Evolutionary conservation across 176 grass and related monocot species (phyloP), one percentile per base, ranked within the genome.

Genomic region (Hordeum marinum): DNA sequence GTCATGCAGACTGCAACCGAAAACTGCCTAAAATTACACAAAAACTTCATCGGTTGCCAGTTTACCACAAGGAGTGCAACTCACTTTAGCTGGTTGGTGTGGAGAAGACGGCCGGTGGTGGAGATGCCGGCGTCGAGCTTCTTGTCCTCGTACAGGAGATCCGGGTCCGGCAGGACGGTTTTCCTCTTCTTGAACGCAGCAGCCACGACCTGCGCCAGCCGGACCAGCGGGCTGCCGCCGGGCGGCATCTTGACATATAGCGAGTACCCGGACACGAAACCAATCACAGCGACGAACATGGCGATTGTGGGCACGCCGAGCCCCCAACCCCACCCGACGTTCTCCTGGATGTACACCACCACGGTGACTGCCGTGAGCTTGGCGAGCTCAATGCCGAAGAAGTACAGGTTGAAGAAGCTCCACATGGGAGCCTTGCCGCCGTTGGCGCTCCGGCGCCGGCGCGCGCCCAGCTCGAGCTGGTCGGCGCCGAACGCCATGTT

Each of bases 331-430:
- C 93, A 95, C 1, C 93, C 87, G 3, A 90, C 78, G 64, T 94
- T 92, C 39, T 90, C 90, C 76, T 92, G 93, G 55, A 92, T 68
- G 86, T 94, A 92, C 7, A 95, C 90, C 20, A 92, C 85, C 42
- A 64, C 63, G 6, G 93, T 90, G 50, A 90, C 72, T 2, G 93
- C 93, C 41, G 82, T 41, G 25, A 95, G 67, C 68, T 85, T 88
- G 3, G 90, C 87, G 12, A 90, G 54, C 61, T 83, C 90, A 43
- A 95, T 78, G 72, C 82, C 78, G 72, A 92, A 90, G 82, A 84
- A 95, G 78, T 92, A 95, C 21, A 95, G 61, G 45, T 95, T 95
- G 79, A 95, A 95, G 82, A 90, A 95, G 70, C 43, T 87, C 90
- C 90, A 90, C 64, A 71, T 77, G 21, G 70, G 83, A 11, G 34